These are phyloP conservation scores for Cytospora mali DNA, from an alignment of 2,329 filamentous ascomycete genomes.

Conservation along the genomic window DNA sequence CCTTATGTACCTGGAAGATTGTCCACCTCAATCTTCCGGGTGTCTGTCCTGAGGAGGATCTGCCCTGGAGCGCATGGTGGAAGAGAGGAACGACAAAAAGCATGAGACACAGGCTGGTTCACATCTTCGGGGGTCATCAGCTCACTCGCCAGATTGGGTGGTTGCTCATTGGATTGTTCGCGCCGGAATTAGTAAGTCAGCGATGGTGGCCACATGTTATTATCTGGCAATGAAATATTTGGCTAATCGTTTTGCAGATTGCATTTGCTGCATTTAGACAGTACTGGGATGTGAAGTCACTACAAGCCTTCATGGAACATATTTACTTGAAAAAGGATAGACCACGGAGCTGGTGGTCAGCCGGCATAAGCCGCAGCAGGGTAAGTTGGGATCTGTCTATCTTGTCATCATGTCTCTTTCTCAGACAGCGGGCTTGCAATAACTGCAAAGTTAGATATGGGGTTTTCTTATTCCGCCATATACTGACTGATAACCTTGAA, in stretches of 20 bases:
- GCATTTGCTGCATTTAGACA: constrained; percentile 22
- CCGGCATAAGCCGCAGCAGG: background rate
- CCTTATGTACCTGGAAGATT: constrained; percentile 22
- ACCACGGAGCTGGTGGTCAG: constrained; percentile 15
- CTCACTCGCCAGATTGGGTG: constrained; percentile 21
- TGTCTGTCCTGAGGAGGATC: constrained; percentile 14
- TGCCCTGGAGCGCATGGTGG: constrained; percentile 19
- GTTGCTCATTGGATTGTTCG: constrained; percentile 19
- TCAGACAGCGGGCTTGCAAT: background rate
- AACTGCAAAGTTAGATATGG: background rate
- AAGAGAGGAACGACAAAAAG: constrained; percentile 12
- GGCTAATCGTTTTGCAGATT: background rate
- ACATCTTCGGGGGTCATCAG: constrained; percentile 21
- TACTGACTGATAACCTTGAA: background rate
- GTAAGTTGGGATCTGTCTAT: background rate
- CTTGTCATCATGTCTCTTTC: too few species aligned
- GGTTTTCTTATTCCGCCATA: background rate
- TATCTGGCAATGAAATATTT: background rate
- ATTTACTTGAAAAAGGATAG: constrained; percentile 12
- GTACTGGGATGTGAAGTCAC: constrained; percentile 19
- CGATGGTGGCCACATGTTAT: background rate
- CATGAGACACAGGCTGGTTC: constrained; percentile 15
- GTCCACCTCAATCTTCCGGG: constrained; percentile 21
- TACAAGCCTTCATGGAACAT: constrained; percentile 19
- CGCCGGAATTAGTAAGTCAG: constrained; percentile 19